Evolutionary conservation across 805 yeast species (phyloP).

Genomic region (Clavispora phyllophila): DNA sequence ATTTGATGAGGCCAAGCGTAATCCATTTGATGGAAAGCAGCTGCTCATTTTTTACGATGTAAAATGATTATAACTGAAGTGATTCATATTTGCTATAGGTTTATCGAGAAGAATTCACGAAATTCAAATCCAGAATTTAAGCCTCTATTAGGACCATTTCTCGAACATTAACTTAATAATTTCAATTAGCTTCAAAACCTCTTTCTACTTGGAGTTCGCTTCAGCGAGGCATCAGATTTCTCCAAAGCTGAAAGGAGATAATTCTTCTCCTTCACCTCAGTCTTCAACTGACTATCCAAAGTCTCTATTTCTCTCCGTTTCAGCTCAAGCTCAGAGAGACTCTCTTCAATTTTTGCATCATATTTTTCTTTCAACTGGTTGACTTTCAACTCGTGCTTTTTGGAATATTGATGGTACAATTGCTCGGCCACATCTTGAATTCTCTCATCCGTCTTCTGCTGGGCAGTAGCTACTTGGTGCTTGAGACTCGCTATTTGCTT

Average conservation of each 20-base stretch:
- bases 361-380: conserved; percentile 38
- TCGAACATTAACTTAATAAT: too few species aligned
- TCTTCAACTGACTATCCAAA: conserved; percentile 31
- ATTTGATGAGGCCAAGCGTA: conserved; percentile 13
- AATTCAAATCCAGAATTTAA: too few species aligned
- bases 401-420: conserved; percentile 66
- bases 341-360: conserved; percentile 34
- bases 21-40: conserved; percentile 9
- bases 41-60: conserved; percentile 9
- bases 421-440: conserved; percentile 63
- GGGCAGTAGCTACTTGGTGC: conserved; percentile 31
- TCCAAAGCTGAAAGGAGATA: conserved; percentile 11
- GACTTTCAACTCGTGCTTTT: conserved; percentile 73
- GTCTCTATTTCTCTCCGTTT: conserved; percentile 50
- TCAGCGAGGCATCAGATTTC: background rate
- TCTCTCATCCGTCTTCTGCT: conserved; percentile 47
- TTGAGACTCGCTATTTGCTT: conserved; percentile 18
- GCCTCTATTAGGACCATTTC: too few species aligned
- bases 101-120: too few species aligned
- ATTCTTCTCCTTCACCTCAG: conserved; percentile 32
- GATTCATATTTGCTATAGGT: background rate
- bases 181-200: background rate
- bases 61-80: background rate
- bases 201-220: background rate
- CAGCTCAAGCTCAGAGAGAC: conserved; percentile 40